A percentile compares a stretch with the other conserved stretches of the same genome.
Conservation (phyloP, 2,329 filamentous ascomycete genomes). For the Keithomyces neogunnii region DNA sequence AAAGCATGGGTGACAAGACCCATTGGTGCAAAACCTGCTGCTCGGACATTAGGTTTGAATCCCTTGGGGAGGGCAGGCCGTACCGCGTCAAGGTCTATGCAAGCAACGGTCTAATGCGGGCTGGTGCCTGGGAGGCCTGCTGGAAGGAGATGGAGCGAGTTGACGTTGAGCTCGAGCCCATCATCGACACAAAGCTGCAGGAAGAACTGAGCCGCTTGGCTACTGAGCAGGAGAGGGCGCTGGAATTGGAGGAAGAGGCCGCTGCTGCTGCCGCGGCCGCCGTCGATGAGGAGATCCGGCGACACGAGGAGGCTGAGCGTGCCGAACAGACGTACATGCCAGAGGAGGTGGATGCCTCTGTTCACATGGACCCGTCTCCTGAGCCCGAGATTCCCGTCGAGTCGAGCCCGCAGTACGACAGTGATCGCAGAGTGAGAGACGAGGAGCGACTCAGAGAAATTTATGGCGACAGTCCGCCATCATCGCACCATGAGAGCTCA, state of each 20-base stretch:
- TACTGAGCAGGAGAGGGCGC: conserved; percentile 32
- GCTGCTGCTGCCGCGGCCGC: conserved; percentile 9
- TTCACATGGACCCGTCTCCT: conserved; percentile 5
- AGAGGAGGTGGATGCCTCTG: conserved; percentile 8
- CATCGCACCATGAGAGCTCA: conserved; percentile 8
- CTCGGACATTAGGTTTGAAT: conserved; percentile 46
- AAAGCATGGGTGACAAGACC: conserved; percentile 21
- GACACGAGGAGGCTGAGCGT: conserved; percentile 21
- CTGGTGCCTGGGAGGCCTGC: conserved; percentile 84
- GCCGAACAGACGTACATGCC: conserved; percentile 11
- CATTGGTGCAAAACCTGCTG: conserved; percentile 51
- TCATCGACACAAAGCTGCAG: conserved; percentile 51
- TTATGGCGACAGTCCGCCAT: conserved; percentile 32
- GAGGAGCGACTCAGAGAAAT: conserved; percentile 46
- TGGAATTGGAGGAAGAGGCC: conserved; percentile 24
- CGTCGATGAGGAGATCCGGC: conserved; percentile 9
- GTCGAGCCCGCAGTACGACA: conserved; percentile 9
- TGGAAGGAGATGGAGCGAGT: conserved; percentile 99
- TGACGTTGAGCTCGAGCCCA: conserved; percentile 81
- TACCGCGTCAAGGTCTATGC: conserved; percentile 87
- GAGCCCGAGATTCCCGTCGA: conserved; percentile 9
- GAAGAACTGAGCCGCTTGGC: conserved; percentile 52
- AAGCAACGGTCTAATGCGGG: conserved; percentile 87
- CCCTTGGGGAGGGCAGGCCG: conserved; percentile 44
- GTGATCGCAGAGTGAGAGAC: conserved; percentile 32